A percentile compares a stretch with the other conserved stretches of the same genome.
These are phyloP conservation scores for Euphorbia peplus DNA, from an alignment of 345 rosid genomes.

Conservation along the genomic window DNA sequence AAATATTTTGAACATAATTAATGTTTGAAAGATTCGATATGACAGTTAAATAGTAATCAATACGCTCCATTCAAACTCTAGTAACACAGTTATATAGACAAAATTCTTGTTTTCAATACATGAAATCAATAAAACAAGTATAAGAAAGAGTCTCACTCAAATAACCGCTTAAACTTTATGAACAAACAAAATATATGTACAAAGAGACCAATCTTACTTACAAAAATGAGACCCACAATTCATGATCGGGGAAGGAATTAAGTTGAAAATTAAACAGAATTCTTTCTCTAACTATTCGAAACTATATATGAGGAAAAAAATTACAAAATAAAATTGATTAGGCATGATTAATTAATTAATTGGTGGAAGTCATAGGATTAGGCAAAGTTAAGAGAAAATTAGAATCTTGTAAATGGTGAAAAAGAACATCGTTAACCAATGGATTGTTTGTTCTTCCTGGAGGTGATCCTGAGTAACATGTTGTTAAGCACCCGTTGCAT, in stretches of 20 bases:
- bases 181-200: constrained; percentile 6
- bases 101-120: neutral
- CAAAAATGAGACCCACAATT: constrained; percentile 4
- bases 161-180: neutral
- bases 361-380: constrained; percentile 23
- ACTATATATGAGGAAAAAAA: neutral
- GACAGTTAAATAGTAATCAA: too few species aligned
- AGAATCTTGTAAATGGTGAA: constrained; percentile 52
- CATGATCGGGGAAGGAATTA: neutral
- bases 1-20: too few species aligned
- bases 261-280: neutral
- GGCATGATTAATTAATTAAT: neutral
- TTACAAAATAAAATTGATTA: too few species aligned
- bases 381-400: constrained; percentile 44
- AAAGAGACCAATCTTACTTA: constrained; percentile 5
- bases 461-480: constrained; percentile 64
- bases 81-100: neutral
- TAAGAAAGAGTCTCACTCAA: neutral
- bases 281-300: neutral
- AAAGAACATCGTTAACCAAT: constrained; percentile 57
- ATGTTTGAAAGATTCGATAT: too few species aligned
- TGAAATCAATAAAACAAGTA: neutral
- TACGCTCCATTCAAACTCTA: too few species aligned
- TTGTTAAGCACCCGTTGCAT: constrained; percentile 41
- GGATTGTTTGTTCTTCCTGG: constrained; percentile 78